Conservation (phyloP, 805 yeast species). For the Teunomyces funiuensis region DNA sequence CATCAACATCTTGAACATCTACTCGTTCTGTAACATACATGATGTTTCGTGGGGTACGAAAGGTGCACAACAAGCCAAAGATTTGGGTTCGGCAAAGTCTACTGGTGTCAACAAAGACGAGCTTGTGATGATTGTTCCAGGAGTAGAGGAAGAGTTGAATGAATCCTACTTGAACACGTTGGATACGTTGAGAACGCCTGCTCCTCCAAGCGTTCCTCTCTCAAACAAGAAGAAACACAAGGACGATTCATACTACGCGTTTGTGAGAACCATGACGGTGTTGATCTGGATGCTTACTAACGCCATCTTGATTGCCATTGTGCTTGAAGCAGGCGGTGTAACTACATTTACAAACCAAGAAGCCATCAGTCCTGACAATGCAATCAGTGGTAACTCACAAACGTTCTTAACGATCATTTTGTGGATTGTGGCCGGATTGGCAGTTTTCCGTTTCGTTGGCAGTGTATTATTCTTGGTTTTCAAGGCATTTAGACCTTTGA, state of each 20-base stretch:
- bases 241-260: slow-evolving; percentile 83
- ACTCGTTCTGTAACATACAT: slow-evolving; percentile 94
- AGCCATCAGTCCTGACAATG: slow-evolving; percentile 26
- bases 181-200: slow-evolving; percentile 48
- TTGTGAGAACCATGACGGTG: slow-evolving; percentile 85
- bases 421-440: slow-evolving; percentile 92
- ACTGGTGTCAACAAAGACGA: slow-evolving; percentile 37
- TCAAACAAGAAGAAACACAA: slow-evolving; percentile 24
- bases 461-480: slow-evolving; percentile 56
- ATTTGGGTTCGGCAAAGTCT: slow-evolving; percentile 80
- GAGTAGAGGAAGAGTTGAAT: slow-evolving; percentile 74
- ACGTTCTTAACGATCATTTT: slow-evolving; percentile 79
- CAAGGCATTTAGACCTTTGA: slow-evolving; percentile 38
- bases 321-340: slow-evolving; percentile 81
- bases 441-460: slow-evolving; percentile 79
- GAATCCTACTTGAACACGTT: slow-evolving; percentile 65
- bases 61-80: slow-evolving; percentile 67
- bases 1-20: slow-evolving; percentile 86
- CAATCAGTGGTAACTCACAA: slow-evolving; percentile 49
- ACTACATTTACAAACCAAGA: slow-evolving; percentile 37
- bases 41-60: slow-evolving; percentile 98
- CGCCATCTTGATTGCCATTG: slow-evolving; percentile 77
- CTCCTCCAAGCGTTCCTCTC: slow-evolving; percentile 35
- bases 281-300: slow-evolving; percentile 87
- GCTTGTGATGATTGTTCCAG: slow-evolving; percentile 54